phyloP scores from a whole-genome alignment of 345 rosid species.

The Sisymbrium altissimum region DNA sequence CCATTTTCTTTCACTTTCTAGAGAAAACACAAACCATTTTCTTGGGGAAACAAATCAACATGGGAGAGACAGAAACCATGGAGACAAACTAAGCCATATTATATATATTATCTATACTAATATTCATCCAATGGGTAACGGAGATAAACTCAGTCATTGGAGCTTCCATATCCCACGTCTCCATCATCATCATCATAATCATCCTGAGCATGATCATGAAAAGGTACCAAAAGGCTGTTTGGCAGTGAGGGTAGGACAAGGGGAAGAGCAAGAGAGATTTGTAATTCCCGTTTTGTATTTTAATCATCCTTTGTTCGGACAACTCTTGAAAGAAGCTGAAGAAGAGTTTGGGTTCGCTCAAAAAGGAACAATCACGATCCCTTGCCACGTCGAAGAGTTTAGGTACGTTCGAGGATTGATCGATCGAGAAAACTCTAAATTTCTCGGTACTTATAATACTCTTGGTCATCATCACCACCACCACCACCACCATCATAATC shows the following conservation, averaged over 20 bases:
- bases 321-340: constrained; percentile 56
- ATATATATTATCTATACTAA: background rate
- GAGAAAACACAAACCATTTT: background rate
- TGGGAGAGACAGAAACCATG: constrained; percentile 40
- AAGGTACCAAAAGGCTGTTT: constrained; percentile 58
- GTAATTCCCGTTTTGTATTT: constrained; percentile 57
- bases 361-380: constrained; percentile 60
- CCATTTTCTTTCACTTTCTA: constrained; percentile 29
- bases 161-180: constrained; percentile 33
- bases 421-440: constrained; percentile 50
- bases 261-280: constrained; percentile 53
- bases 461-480: constrained; percentile 28
- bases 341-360: constrained; percentile 61
- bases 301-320: constrained; percentile 55
- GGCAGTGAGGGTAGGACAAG: constrained; percentile 53
- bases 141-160: constrained; percentile 29
- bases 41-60: constrained; percentile 8
- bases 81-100: constrained; percentile 10
- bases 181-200: constrained; percentile 8
- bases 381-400: constrained; percentile 57
- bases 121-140: constrained; percentile 23
- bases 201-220: constrained; percentile 16
- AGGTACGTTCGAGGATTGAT: constrained; percentile 51
- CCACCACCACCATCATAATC: constrained; percentile 34
- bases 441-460: background rate